Base-by-base conservation (phyloP, 2,329 filamentous ascomycete species). In the Aspergillus neotritici region DNA sequence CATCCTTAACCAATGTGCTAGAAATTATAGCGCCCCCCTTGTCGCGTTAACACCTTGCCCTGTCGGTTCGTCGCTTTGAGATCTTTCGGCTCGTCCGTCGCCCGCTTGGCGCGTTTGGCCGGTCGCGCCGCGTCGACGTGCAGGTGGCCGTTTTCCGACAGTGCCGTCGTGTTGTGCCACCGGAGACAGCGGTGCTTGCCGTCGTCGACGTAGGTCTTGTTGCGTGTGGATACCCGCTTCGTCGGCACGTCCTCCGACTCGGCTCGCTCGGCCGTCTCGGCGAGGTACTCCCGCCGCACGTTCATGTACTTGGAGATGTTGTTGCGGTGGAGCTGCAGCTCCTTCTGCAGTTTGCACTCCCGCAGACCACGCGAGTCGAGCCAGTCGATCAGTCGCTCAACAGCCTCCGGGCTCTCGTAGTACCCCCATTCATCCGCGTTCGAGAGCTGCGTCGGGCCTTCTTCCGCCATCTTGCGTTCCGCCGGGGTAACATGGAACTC, bases 371-470 rank as follows among this genome's bases (percentile, higher is more conserved):
- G 84, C 10, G 83, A 78, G 59, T 98, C 91, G 4, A 98, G 77
- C 90, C 93, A 98, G 40, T 78, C 78, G 49, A 97, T 80, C 13
- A 98, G 76, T 40, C 78, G 78, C 48, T 93, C 86, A 4, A 98
- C 69, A 31, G 86, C 78, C 37, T 84, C 80, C 0, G 87, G 81
- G 9, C 93, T 85, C 31, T 91, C 86, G 56, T 88, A 89, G 68
- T 87, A 98, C 9, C 86, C 93, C 90, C 93, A 98, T 64, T 97
- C 85, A 10, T 72, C 70, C 2, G 91, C 87, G 40, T 77, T 83
- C 46, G 78, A 81, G 3, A 97, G 79, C 55, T 83, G 85, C 0
- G 88, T 94, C 0, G 76, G 66, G 5, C 89, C 90, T 69, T 98
- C 93, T 64, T 98, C 93, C 45, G 77, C 73, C 56, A 80, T 79